These are phyloP conservation scores for Dioscorea dumetorum DNA, from an alignment of 106 monocot genomes.

Conservation along the genomic window DNA sequence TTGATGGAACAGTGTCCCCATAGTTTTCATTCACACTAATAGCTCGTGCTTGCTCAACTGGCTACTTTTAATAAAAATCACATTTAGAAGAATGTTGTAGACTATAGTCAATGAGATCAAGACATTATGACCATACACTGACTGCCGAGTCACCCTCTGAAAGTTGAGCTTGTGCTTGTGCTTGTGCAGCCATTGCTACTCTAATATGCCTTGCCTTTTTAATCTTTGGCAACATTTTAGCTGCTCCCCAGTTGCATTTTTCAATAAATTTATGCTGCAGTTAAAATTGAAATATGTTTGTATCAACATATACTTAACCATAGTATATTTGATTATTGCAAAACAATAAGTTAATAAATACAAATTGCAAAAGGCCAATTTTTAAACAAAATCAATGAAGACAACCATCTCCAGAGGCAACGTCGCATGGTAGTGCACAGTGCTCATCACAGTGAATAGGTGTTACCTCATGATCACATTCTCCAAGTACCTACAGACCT, in stretches of 20 bases:
- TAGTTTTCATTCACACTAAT: conserved; percentile 28
- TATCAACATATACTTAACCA: no score
- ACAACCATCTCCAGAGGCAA: no score
- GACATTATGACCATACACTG: conserved; percentile 8
- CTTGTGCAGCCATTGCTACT: conserved; percentile 56
- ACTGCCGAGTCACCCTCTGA: background rate
- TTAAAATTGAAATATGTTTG: background rate
- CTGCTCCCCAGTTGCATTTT: conserved; percentile 75
- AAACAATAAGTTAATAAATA: no score
- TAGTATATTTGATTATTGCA: no score
- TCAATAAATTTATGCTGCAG: conserved; percentile 96
- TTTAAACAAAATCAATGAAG: no score
- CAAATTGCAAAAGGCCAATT: no score
- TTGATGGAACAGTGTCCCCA: conserved; percentile 70
- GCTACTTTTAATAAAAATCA: conserved; percentile 19
- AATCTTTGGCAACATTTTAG: conserved; percentile 82
- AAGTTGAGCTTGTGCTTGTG: conserved; percentile 7
- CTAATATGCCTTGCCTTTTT: conserved; percentile 81
- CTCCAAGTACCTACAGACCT: no score
- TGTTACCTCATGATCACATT: no score
- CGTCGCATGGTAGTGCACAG: no score
- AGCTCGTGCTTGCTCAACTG: conserved; percentile 22
- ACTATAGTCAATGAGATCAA: background rate
- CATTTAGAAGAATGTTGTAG: background rate
- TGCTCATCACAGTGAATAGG: no score